These are phyloP conservation scores for Lachancea sp. DNA, from an alignment of 805 yeast species.

Conservation along the genomic window DNA sequence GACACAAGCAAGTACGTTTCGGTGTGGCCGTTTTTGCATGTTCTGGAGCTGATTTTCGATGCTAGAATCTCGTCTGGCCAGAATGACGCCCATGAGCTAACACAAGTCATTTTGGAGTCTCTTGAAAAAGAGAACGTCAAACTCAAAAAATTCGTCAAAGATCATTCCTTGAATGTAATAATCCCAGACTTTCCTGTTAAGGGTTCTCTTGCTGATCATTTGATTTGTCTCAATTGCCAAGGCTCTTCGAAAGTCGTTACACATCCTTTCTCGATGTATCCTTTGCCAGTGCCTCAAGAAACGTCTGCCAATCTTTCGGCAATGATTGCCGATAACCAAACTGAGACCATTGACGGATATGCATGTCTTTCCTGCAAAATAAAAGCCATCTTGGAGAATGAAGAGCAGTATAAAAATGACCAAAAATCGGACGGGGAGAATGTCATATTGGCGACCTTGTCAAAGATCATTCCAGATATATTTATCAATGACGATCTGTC, in stretches of 20 bases:
- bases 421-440: constrained; percentile 27
- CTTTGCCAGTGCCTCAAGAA: constrained; percentile 65
- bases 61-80: constrained; percentile 74
- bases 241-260: constrained; percentile 51
- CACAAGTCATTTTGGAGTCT: constrained; percentile 75
- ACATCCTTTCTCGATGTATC: constrained; percentile 61
- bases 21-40: constrained; percentile 73
- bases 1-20: constrained; percentile 48
- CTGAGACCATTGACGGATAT: constrained; percentile 71
- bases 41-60: constrained; percentile 63
- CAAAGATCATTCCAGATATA: constrained; percentile 33
- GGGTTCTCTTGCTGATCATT: constrained; percentile 58
- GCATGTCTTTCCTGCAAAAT: constrained; percentile 71
- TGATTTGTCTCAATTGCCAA: constrained; percentile 65
- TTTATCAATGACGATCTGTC: constrained; percentile 63
- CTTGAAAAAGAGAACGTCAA: constrained; percentile 57
- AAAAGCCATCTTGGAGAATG: constrained; percentile 36
- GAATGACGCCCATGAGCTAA: constrained; percentile 92
- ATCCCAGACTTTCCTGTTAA: constrained; percentile 68
- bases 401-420: constrained; percentile 17
- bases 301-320: constrained; percentile 42
- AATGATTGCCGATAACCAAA: constrained; percentile 49
- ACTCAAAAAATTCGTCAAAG: constrained; percentile 32
- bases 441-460: constrained; percentile 32
- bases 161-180: constrained; percentile 11